Evolutionary conservation across 148 eudicot genomes (phyloP), one percentile per base, ranked within the genome.

Genomic region (Vaccinium corymbosum): DNA sequence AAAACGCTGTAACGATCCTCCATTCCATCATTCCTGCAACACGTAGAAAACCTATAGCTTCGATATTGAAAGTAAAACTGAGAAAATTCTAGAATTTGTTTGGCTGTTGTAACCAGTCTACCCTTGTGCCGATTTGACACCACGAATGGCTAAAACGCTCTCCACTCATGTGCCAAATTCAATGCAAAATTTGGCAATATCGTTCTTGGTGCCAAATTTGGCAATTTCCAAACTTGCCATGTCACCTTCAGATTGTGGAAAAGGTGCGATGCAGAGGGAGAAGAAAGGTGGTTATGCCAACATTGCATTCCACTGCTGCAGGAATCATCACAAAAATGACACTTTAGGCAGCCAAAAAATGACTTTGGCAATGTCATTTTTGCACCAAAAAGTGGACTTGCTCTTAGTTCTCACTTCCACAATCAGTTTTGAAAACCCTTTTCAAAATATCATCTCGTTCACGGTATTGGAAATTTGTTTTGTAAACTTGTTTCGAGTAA

Each of bases 1-100:
- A 97, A 83, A 62, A 92, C 98, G 85, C 96, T 93, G 83, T 95
- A 95, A 62, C 99, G 90, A 87, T 97, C 97, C 85, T 95, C 99
- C 85, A 95, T 83, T 15, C 86, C 98, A 85, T 97, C 98, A 86
- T 97, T 95, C 89, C 99, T 97, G 82, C 32, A 73, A 85, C 49
- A 77, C 51, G 87, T 76, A 64, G 15, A 76, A 78, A 35, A 52
- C 83, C 7, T 11, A 46, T 15, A 49, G 27, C 13, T 50, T 70
- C 29, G 51, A 29, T 4, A 68, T 35, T 2, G 20, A 3, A 48
- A 14, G 53, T 2, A 59, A 62, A 81, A 52, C 22, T 22, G 27
- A 61, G 55, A 59, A 78, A 19, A 80, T 9, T 79, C 27, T 25
- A 74, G 83, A 7, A 80, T 62, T 62, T 62, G 27, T 62, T 61